These are phyloP conservation scores for Priceomyces haplophilus DNA, from an alignment of 805 yeast genomes.

Conservation along the genomic window DNA sequence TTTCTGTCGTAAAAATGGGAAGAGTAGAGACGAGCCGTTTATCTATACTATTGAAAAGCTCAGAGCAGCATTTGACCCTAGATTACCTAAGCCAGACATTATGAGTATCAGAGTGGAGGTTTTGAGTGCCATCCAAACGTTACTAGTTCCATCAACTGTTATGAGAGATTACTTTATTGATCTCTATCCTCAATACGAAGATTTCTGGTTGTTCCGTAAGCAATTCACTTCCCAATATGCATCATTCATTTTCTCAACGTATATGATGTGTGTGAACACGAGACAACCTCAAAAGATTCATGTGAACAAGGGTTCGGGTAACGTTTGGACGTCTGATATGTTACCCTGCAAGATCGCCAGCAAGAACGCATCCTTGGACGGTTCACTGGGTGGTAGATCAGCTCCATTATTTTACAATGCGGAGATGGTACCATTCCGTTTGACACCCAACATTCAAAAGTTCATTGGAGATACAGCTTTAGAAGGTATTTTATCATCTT, in stretches of 20 bases:
- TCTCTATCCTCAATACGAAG: slow-evolving; percentile 76
- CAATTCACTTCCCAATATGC: slow-evolving; percentile 96
- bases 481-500: slow-evolving; percentile 87
- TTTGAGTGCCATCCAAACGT: slow-evolving; percentile 81
- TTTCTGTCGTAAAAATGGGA: slow-evolving; percentile 68
- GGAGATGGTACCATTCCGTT: slow-evolving; percentile 92
- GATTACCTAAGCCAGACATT: slow-evolving; percentile 89
- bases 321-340: slow-evolving; percentile 93
- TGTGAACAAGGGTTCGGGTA: slow-evolving; percentile 77
- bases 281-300: slow-evolving; percentile 93
- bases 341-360: slow-evolving; percentile 80
- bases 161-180: slow-evolving; percentile 73
- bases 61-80: slow-evolving; percentile 89
- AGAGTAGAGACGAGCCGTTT: slow-evolving; percentile 85
- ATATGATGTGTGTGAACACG: slow-evolving; percentile 88
- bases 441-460: slow-evolving; percentile 93
- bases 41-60: slow-evolving; percentile 81
- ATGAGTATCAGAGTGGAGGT: slow-evolving; percentile 89
- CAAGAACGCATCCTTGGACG: slow-evolving; percentile 46
- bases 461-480: slow-evolving; percentile 91
- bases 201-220: slow-evolving; percentile 95
- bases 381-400: slow-evolving; percentile 48
- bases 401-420: slow-evolving; percentile 86
- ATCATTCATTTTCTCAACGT: slow-evolving; percentile 85
- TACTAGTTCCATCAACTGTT: slow-evolving; percentile 81